phyloP scores from a whole-genome alignment of 768 basidiomycete species.

The Serpula lacrymans region DNA sequence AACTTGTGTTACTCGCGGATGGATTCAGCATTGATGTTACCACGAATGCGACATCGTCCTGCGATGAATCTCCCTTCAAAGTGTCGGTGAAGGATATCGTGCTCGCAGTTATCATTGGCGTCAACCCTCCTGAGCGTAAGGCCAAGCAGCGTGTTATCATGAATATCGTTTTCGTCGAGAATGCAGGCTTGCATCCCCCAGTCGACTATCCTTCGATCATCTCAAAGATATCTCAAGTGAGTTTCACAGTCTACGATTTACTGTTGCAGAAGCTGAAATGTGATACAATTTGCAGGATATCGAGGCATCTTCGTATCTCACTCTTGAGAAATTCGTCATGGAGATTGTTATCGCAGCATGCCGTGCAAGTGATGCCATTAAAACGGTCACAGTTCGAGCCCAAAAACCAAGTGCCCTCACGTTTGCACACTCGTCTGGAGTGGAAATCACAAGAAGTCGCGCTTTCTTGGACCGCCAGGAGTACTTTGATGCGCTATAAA shows the following conservation, averaged over 20 bases:
- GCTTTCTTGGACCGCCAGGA: too few relatives aligned
- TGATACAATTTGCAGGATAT: constrained; percentile 37
- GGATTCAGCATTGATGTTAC: constrained; percentile 40
- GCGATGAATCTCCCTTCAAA: constrained; percentile 15
- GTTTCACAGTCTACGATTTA: constrained; percentile 5
- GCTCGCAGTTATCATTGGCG: constrained; percentile 60
- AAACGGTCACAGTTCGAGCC: constrained; percentile 47
- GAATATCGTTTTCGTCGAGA: constrained; percentile 46
- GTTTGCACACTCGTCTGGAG: constrained; percentile 60
- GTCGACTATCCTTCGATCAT: constrained; percentile 39
- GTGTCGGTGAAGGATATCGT: constrained; percentile 45
- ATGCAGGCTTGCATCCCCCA: constrained; percentile 12
- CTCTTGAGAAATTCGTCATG: constrained; percentile 57
- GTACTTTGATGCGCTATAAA: too few relatives aligned
- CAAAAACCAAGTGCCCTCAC: constrained; percentile 73
- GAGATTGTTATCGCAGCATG: constrained; percentile 41
- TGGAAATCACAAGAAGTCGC: constrained; percentile 50
- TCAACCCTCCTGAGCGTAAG: constrained; percentile 65
- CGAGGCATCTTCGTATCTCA: constrained; percentile 49
- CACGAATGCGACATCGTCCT: constrained; percentile 2
- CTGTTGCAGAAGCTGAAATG: background rate
- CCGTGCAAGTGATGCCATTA: constrained; percentile 27
- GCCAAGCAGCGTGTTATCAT: constrained; percentile 61
- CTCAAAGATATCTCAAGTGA: constrained; percentile 24
- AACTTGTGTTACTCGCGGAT: constrained; percentile 49